Base-by-base conservation (phyloP, 2,329 filamentous ascomycete genomes). In the Penicillium sp. region DNA sequence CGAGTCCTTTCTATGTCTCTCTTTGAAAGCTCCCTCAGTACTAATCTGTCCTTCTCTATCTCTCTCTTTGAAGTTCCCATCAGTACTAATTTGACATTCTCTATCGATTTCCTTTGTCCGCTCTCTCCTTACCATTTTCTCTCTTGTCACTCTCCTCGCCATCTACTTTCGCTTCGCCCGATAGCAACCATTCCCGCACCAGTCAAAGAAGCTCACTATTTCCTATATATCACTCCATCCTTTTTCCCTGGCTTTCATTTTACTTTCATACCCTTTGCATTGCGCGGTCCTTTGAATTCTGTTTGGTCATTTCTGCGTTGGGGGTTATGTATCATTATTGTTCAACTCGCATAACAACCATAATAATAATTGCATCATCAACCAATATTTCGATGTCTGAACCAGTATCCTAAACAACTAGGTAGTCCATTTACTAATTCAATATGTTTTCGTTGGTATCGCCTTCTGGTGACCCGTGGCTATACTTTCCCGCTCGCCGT, bases 221-320 rank as follows among this genome's bases (percentile, higher is more conserved):
- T 52, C 40, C 29, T 39, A 35, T 44, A 19, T 40, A 18, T 38
- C 35, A 29, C n/a, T n/a, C 43, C n/a, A 43, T 29, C 18, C 6
- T 39, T 26, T 45, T 47, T 45, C 11, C 32, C n/a, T 29, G 13
- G 6, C 7, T 29, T 43, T 41, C 30, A 16, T 14, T 26, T 19
- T 29, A 23, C 32, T 58, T 16, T 57, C 58, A 65, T 65, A 65
- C 62, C 62, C 62, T 62, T 23, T 59, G 55, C 61, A 65, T 63
- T 41, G 62, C 59, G 61, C 54, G 35, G 44, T 57, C 41, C 35
- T 59, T 26, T 45, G 43, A 54, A 47, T 16, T 56, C 29, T 42
- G 44, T 30, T 51, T 44, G n/a, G 27, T 46, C 41, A 50, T 38
- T 40, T 40, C 13, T 35, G 29, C 32, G 38, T 43, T 49, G 11